Evolutionary conservation across 768 basidiomycete genomes (phyloP).

Genomic region (Phlegmacium glaucopus): DNA sequence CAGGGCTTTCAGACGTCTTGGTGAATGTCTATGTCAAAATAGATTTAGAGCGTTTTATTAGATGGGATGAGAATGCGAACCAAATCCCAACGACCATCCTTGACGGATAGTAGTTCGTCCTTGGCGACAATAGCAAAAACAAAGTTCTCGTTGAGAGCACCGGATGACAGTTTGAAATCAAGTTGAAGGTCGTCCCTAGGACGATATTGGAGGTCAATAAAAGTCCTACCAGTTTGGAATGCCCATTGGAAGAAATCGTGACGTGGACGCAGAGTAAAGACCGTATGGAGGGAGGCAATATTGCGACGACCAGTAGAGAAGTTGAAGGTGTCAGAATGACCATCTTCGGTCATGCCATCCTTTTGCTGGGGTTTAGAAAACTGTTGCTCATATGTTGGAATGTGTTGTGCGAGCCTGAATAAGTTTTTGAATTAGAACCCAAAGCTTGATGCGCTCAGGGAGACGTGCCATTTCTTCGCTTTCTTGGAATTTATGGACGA

Average conservation of each 20-base stretch:
- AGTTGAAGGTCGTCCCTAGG: slow-evolving; percentile 70
- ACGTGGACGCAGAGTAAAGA: slow-evolving; percentile 74
- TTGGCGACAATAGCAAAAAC: slow-evolving; percentile 86
- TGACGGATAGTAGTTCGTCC: slow-evolving; percentile 67
- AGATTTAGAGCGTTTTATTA: neutral
- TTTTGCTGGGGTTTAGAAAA: slow-evolving; percentile 65
- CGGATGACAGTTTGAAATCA: slow-evolving; percentile 69
- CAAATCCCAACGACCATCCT: slow-evolving; percentile 80
- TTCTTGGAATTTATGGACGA: slow-evolving; percentile 52
- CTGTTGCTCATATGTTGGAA: slow-evolving; percentile 57
- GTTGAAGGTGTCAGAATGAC: slow-evolving; percentile 75
- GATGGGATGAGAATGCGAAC: slow-evolving; percentile 41
- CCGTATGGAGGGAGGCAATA: slow-evolving; percentile 73
- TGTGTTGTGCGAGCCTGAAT: slow-evolving; percentile 59
- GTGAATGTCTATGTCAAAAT: slow-evolving; percentile 65
- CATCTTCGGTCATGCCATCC: slow-evolving; percentile 58
- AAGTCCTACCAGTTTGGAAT: slow-evolving; percentile 56
- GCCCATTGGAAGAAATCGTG: slow-evolving; percentile 75
- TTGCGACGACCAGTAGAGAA: slow-evolving; percentile 87
- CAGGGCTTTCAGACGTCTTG: slow-evolving; percentile 63
- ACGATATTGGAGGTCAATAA: slow-evolving; percentile 75
- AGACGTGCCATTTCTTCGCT: slow-evolving; percentile 65
- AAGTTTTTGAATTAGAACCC: slow-evolving; percentile 12
- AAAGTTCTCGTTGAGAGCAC: slow-evolving; percentile 53
- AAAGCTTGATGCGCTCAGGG: neutral